Evolutionary conservation across 441 rosid genomes (phyloP), one percentile per base, ranked within the genome.

Genomic region (Syzygium malaccense): DNA sequence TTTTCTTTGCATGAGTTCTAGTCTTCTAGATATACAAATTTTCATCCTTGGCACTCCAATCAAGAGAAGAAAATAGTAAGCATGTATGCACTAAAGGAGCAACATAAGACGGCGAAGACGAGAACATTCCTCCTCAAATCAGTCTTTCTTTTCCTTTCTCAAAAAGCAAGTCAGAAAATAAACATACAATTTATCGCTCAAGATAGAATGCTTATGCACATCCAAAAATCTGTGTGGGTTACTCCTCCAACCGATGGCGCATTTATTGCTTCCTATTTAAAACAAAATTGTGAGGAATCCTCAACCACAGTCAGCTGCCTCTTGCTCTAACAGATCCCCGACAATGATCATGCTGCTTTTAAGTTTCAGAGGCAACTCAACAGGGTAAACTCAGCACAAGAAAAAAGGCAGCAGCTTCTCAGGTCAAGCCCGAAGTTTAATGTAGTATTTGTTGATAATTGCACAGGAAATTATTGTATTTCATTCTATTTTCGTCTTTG

Each of bases 401-500:
- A 75, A 41, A 75, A 41, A 13, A 33, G 51, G 51, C 83, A 75
- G 51, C 83, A 75, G 83, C 83, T 23, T 75, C n/a, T 41, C 83
- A 12, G 51, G 51, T 75, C 45, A 53, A 10, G 86, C 54, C 48
- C 54, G 85, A 89, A 41, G 89, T 86, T 85, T 37, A 23, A 41
- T 75, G 51, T 41, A 33, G 32, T 25, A 48, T 57, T 64, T 32
- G 48, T 66, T 64, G 85, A 45, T 57, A 56, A 71, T 37, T 75
- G 90, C 80, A 86, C 58, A 55, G 89, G 53, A 56, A 60, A 89
- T 56, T 86, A 17, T 86, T 45, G 64, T 49, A 64, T 71, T 68
- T 87, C 88, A 45, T 86, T 87, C 92, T 91, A 86, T 88, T 85
- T 93, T 90, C 88, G 95, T 91, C 98, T 94, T 88, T 93, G 98